Base-by-base conservation (phyloP, 2,329 filamentous ascomycete species). In the Coniosporium tulheliwenetii region DNA sequence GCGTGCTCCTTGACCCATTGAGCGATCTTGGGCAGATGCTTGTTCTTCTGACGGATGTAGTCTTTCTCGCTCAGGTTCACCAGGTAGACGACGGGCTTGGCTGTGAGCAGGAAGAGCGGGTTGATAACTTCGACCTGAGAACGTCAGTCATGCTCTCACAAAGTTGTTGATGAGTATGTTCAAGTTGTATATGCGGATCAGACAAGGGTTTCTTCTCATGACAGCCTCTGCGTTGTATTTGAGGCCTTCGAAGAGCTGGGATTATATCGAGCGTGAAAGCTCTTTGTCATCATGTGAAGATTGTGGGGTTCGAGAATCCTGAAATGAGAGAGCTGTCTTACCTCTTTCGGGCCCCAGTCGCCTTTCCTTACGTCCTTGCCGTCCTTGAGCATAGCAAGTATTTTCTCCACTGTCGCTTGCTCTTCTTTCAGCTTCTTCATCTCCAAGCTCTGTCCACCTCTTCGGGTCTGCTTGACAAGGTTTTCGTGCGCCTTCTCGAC, bases 231-330 rank as follows among this genome's bases (percentile, higher is more conserved):
- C 74, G 77, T 84, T 69, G 73, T 61, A 60, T 77, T 77, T 73
- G 78, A 83, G 81, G 76, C 74, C 77, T 80, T 96, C 89, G 81
- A 94, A 82, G 91, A 98, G 91, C 91, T 98, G 91, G 91, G 91
- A 85, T 93, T 87, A 84, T 70, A 73, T 86, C 82, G 82, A 87
- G 85, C 84, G 74, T 70, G 70, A 74, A 26, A 79, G 85, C 86
- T 91, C 81, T 94, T 93, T 81, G 79, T 96, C 91, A 96, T 96
- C 91, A 94, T 80, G 54, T 61, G 68, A 77, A 54, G 30, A 37
- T 26, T 26, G 19, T 26, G 19, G 19, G 19, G 19, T 26, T 26
- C 15, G 48, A 41, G 30, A 38, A 45, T 51, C 41, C 35, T 44
- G 47, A 47, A 49, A 53, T 47, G 45, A 43, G 43, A 30, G 38